These are phyloP conservation scores for Dictyostelium intermedium DNA, from an alignment of 78 protist genomes.

Conservation along the genomic window DNA sequence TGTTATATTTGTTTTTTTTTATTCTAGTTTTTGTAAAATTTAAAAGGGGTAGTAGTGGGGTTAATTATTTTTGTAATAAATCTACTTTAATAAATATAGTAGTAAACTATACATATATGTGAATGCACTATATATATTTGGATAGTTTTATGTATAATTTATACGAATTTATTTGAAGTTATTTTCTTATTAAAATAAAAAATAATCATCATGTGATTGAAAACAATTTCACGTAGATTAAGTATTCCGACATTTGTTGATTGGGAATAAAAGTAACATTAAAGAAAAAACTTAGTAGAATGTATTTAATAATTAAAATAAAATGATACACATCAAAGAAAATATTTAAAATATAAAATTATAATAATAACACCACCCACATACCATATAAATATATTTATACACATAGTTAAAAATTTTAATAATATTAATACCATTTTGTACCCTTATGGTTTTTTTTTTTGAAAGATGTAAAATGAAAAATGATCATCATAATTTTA, in stretches of 20 bases:
- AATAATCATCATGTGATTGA: not conserved
- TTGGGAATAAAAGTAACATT: not conserved
- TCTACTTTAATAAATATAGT: not conserved
- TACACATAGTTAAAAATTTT: too few relatives aligned
- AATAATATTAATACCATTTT: too few relatives aligned
- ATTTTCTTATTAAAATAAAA: too few relatives aligned
- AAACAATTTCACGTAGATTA: not conserved
- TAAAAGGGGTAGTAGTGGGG: not conserved
- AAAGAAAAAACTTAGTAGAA: not conserved
- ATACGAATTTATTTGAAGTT: not conserved
- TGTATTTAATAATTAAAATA: not conserved
- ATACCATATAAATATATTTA: too few relatives aligned
- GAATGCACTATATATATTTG: not conserved
- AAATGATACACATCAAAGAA: not conserved
- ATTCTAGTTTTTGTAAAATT: not conserved
- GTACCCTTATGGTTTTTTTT: not conserved
- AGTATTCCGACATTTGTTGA: not conserved
- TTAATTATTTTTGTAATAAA: not conserved
- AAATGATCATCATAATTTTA: not conserved
- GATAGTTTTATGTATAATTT: too few relatives aligned
- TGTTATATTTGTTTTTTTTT: too few relatives aligned
- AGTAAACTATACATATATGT: not conserved
- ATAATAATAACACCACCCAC: not conserved
- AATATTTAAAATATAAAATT: not conserved
- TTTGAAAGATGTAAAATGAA: not conserved